Percentiles rank a stretch among this genome's conserved stretches.
Conservation (phyloP, 2,329 filamentous ascomycete species). For the Tolypocladium sp. region DNA sequence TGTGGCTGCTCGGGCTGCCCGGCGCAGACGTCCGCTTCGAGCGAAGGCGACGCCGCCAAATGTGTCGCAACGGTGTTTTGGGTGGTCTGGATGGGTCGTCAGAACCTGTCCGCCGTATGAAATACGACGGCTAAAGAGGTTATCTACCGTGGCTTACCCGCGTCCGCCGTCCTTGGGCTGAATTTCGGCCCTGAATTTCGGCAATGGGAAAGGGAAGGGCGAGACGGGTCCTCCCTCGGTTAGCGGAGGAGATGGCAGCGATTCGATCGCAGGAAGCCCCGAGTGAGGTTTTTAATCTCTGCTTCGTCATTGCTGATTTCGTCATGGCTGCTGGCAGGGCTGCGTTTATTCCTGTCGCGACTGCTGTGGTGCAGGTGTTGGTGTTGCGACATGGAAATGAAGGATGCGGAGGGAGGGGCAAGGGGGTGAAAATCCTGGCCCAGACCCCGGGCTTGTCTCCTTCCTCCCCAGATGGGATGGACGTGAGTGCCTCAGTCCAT, state of each 20-base stretch:
- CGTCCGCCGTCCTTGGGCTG: neutral
- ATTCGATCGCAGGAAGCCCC: neutral
- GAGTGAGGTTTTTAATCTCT: neutral
- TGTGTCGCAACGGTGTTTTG: neutral
- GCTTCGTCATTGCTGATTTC: neutral
- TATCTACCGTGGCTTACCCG: neutral
- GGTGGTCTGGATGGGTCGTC: neutral
- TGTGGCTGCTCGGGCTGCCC: neutral
- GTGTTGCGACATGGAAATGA: neutral
- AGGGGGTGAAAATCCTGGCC: neutral
- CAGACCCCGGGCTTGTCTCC: neutral
- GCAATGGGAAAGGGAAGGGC: neutral
- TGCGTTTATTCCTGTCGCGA: neutral
- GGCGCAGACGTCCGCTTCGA: neutral
- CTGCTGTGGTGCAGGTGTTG: neutral
- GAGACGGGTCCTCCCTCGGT: neutral
- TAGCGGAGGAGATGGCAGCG: too few relatives aligned
- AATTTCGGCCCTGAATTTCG: neutral
- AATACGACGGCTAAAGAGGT: neutral
- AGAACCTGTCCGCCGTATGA: neutral
- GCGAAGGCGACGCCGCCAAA: neutral
- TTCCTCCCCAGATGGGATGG: neutral
- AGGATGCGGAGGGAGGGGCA: neutral
- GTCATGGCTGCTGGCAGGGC: neutral
- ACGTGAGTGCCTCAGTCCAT: neutral